Evolutionary conservation across 495 filamentous ascomycete species (phyloP).

Genomic region (Hyaloscypha variabilis): DNA sequence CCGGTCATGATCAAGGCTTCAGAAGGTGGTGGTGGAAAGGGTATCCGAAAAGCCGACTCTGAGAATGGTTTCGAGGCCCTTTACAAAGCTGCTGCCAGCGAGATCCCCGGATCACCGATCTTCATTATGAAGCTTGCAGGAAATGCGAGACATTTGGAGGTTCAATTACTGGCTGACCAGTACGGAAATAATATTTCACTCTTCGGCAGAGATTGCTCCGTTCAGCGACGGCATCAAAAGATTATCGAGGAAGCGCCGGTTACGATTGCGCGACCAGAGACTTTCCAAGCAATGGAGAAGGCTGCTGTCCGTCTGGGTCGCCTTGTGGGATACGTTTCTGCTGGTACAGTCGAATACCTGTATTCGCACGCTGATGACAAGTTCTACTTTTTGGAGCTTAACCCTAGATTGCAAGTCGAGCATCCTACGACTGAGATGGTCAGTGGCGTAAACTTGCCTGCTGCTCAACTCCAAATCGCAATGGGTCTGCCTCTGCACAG

Average conservation of each 20-base stretch:
- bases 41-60: conserved; percentile 91
- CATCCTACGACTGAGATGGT: conserved; percentile 99
- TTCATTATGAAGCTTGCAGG: conserved; percentile 99
- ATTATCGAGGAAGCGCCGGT: conserved; percentile 99
- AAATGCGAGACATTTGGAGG: conserved; percentile 94
- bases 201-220: conserved; percentile 98
- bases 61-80: conserved; percentile 82
- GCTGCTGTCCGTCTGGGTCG: conserved; percentile 92
- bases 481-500: conserved; percentile 98
- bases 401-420: conserved; percentile 98
- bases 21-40: conserved; percentile 99
- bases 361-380: conserved; percentile 98
- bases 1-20: conserved; percentile 99
- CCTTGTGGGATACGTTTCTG: conserved; percentile 97
- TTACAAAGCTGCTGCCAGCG: conserved; percentile 93
- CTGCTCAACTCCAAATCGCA: conserved; percentile 96
- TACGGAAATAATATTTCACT: conserved; percentile 99
- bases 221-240: conserved; percentile 98
- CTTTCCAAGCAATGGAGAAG: conserved; percentile 95
- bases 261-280: conserved; percentile 84
- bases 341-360: conserved; percentile 98
- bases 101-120: conserved; percentile 99
- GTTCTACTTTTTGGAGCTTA: conserved; percentile 99
- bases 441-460: conserved; percentile 93
- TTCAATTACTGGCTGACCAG: conserved; percentile 96